phyloP scores from a whole-genome alignment of 495 filamentous ascomycete genomes.

The Lindgomyces ingoldianus region DNA sequence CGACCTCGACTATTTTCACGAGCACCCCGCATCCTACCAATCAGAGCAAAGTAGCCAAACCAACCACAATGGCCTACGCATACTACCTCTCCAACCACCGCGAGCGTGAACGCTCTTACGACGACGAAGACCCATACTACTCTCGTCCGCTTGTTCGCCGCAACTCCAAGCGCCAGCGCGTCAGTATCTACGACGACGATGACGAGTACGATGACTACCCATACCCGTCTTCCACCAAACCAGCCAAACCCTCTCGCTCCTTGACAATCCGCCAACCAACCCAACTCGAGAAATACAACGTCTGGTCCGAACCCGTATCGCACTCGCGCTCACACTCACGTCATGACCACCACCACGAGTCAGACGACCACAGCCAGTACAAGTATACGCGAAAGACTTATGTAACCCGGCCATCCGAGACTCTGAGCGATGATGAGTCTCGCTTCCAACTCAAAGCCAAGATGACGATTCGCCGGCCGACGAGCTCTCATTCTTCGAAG shows the following conservation, averaged over 20 bases:
- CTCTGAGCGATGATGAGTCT: conserved; percentile 1
- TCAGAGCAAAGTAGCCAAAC: not conserved
- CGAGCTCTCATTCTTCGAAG: not conserved
- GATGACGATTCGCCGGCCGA: conserved; percentile 9
- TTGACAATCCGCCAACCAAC: conserved; percentile 20
- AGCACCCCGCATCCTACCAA: not conserved
- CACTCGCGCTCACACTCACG: not conserved
- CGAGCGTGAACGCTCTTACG: not conserved
- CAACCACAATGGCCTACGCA: conserved; percentile 16
- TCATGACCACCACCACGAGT: not conserved
- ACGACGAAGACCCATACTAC: conserved; percentile 7
- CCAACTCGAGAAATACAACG: conserved; percentile 29
- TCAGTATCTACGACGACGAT: conserved; percentile 20
- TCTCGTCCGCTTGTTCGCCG: conserved; percentile 19
- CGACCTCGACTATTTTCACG: not conserved
- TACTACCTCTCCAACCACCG: not conserved
- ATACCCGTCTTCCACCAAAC: conserved; percentile 1
- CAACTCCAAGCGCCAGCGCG: conserved; percentile 29
- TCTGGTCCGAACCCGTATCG: conserved; percentile 5
- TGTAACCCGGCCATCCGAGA: not conserved
- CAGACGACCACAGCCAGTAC: not conserved
- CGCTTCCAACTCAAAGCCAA: conserved; percentile 15
- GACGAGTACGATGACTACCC: conserved; percentile 28
- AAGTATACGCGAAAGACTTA: conserved; percentile 6
- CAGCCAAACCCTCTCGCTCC: conserved; percentile 9